Base-by-base conservation (phyloP, 2,329 filamentous ascomycete genomes). In the Colletotrichum melonis region DNA sequence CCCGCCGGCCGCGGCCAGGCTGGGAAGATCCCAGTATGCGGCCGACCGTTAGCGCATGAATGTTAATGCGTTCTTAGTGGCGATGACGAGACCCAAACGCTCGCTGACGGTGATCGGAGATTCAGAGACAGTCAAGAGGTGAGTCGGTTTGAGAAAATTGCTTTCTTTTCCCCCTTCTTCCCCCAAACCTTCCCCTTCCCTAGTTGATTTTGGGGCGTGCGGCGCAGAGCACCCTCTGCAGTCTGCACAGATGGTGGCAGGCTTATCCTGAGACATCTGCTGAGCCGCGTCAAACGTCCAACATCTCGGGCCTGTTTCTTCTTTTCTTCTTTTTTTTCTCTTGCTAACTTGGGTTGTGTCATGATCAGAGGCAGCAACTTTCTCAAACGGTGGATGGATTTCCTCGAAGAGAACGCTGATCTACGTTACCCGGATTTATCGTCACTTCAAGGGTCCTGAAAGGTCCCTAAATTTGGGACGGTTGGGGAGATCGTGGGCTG, bases 21-120 rank as follows among this genome's bases (percentile, higher is more conserved):
- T 67, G 63, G 67, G 68, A 49, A 67, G 22, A 60, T 63, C 58
- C 63, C 54, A 14, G 65, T 63, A 30, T 35, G 56, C 57, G 16
- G 42, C 24, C 26, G 42, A 22, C 59, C 32, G 42, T 49, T 49
- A 63, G 58, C 59, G 75, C 76, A 75, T 73, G 69, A 73, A 76
- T 62, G 77, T 78, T 81, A 79, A 82, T 78, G 74, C 76, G 69
- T 59, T 46, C 67, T 95, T 95, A 97, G 95, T 98, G 78, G 96
- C 97, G 66, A 98, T 99, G 95, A 99, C 97, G 75, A 91, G 97
- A 76, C 95, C 97, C 6, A 96, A 94, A 85, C 90, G 97, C 77
- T 96, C 97, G 80, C 87, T 99, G 56, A 97, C 94, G 75, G 89
- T 99, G 22, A 93, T 98, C 78, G 97, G 96, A 57, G 97, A 99